Conservation (phyloP, 345 rosid genomes). For the Bruguiera gymnorhiza region DNA sequence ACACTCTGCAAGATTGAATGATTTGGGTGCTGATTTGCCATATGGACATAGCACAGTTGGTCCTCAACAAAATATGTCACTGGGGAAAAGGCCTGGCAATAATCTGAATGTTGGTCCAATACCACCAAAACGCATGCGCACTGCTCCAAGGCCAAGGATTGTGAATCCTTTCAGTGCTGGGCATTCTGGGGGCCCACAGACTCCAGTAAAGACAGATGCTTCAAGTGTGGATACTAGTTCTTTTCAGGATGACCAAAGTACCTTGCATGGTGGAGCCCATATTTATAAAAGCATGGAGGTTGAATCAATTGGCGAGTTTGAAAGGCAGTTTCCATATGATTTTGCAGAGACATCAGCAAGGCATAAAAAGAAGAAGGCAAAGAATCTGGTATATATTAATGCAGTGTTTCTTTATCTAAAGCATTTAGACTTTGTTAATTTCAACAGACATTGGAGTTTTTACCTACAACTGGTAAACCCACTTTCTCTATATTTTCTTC, state of each 20-base stretch:
- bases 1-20: slow-evolving; percentile 53
- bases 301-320: slow-evolving; percentile 70
- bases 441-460: slow-evolving; percentile 7
- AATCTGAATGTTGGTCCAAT: slow-evolving; percentile 58
- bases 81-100: slow-evolving; percentile 68
- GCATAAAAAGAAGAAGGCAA: slow-evolving; percentile 83
- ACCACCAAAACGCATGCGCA: slow-evolving; percentile 89
- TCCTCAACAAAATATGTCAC: slow-evolving; percentile 44
- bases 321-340: slow-evolving; percentile 68
- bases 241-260: slow-evolving; percentile 91
- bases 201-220: slow-evolving; percentile 67
- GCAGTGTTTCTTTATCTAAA: no score
- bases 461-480: background rate
- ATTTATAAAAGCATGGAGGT: slow-evolving; percentile 76
- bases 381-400: slow-evolving; percentile 43
- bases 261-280: slow-evolving; percentile 67
- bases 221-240: slow-evolving; percentile 98
- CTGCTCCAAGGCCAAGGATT: slow-evolving; percentile 80
- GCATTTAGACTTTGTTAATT: slow-evolving; percentile 22
- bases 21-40: slow-evolving; percentile 55
- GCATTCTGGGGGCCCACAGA: slow-evolving; percentile 46
- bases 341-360: slow-evolving; percentile 71
- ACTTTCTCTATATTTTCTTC: slow-evolving; percentile 6
- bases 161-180: slow-evolving; percentile 59
- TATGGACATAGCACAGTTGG: slow-evolving; percentile 43